phyloP scores from a whole-genome alignment of 2,329 filamentous ascomycete species.

The Fusarium redolens region DNA sequence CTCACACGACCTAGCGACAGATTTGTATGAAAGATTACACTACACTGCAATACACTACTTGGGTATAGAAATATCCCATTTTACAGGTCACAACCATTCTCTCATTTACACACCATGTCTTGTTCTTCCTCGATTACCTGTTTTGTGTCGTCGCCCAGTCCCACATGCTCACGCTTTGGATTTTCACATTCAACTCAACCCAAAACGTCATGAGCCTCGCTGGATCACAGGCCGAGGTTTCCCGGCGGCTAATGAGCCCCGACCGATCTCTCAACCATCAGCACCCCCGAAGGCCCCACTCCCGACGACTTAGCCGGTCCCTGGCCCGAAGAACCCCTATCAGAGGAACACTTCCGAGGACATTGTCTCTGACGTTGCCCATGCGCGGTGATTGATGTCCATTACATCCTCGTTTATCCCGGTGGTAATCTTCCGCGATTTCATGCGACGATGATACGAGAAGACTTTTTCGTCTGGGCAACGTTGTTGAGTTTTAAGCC shows the following conservation, averaged over 20 bases:
- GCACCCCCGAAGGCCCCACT: constrained; percentile 6
- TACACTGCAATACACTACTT: background rate
- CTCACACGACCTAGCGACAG: constrained; percentile 1
- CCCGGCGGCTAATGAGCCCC: constrained; percentile 31
- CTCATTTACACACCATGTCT: background rate
- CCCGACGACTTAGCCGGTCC: constrained; percentile 36
- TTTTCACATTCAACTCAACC: constrained; percentile 12
- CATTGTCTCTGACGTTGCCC: background rate
- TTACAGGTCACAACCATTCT: constrained; percentile 17
- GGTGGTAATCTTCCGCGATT: constrained; percentile 36
- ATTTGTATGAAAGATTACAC: constrained; percentile 9
- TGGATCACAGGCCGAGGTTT: constrained; percentile 42
- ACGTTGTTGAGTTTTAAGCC: constrained; percentile 8
- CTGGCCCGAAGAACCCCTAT: constrained; percentile 34
- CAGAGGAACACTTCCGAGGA: constrained; percentile 6
- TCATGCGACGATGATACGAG: constrained; percentile 23
- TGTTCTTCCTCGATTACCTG: background rate
- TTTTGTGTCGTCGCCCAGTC: constrained; percentile 2
- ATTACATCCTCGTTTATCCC: constrained; percentile 28
- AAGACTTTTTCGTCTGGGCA: constrained; percentile 8
- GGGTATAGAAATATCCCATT: constrained; percentile 6
- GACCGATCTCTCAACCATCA: constrained; percentile 10
- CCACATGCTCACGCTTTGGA: constrained; percentile 9
- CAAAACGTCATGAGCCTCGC: constrained; percentile 27
- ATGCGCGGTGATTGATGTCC: constrained; percentile 45